Evolutionary conservation across 306 rosid species (phyloP), one percentile per base, ranked within the genome.

Genomic region (Cajanus cajan): DNA sequence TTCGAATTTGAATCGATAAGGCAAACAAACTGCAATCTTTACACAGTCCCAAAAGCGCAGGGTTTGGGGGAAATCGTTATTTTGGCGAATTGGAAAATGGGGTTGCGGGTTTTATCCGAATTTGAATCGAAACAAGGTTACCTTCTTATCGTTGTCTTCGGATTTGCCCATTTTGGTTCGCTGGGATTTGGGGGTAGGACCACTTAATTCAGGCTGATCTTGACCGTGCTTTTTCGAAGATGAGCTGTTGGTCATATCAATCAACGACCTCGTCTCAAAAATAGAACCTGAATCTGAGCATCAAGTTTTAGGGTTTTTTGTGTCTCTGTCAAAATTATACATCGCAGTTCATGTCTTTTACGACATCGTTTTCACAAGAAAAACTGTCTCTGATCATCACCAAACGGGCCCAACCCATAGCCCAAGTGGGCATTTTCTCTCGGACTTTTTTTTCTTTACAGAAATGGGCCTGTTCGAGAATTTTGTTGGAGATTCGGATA

Each of bases 61-160:
- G 21, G 54, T 37, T 55, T 16, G 52, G 72, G 80, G 87, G 58
- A 19, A 33, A 74, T 1, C 52, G 22, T 25, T 41, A 8, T 6
- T 77, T 70, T 31, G 64, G 67, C 22, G 78, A 82, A 63, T 79
- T 50, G 61, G 61, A 31, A 33, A 77, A 80, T 65, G 77, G 78
- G 80, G 63, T 61, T 18, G 16, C 50, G n/a, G 50, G 33, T 65
- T 65, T 62, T 36, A 64, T 71, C 80, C 55, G 80, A 78, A 77
- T 77, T 15, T 9, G 81, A 82, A 85, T 64, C 24, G 70, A 75
- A 48, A 43, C 41, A 75, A 45, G 52, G 50, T 8, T 81, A 86
- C 96, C 96, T 89, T 90, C 84, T 82, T 87, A 71, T 90, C 90
- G 47, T 40, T 77, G 67, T 92, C 95, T 74, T 90, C 94, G 24